A percentile compares a stretch with the other conserved stretches of the same genome.
phyloP scores from a whole-genome alignment of 768 basidiomycete species.

The Hypholoma fasciculare region DNA sequence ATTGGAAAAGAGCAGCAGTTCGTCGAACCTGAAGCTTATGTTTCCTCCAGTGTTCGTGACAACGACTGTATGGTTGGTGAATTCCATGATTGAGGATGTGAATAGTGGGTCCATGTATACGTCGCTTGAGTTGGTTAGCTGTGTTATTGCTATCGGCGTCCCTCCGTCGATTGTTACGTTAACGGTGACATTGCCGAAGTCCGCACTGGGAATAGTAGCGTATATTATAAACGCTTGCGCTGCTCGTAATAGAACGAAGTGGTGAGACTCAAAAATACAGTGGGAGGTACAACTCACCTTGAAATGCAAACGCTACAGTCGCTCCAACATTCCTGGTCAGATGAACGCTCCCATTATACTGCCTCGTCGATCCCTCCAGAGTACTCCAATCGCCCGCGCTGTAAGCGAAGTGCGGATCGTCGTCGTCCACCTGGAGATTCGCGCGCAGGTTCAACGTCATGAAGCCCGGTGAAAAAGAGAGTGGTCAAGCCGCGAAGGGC shows the following conservation, averaged over 20 bases:
- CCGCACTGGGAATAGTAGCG: background rate
- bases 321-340: background rate
- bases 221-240: background rate
- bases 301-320: background rate
- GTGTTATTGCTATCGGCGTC: background rate
- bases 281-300: background rate
- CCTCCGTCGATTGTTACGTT: slow-evolving; percentile 1
- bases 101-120: background rate
- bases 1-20: background rate
- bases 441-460: slow-evolving; percentile 1
- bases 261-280: background rate
- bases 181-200: background rate
- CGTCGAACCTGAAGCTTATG: slow-evolving; percentile 1
- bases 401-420: background rate
- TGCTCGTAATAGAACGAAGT: background rate
- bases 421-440: slow-evolving; percentile 3
- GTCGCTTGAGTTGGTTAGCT: background rate
- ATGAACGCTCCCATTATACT: background rate
- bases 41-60: slow-evolving; percentile 1
- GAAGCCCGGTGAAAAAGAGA: background rate
- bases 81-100: background rate
- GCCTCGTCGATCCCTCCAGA: slow-evolving; percentile 1
- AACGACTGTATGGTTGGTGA: background rate
- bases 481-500: too few species aligned
- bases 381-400: background rate